Evolutionary conservation across 208 protist genomes (phyloP).

Genomic region (Acanthamoeba lenticulata): DNA sequence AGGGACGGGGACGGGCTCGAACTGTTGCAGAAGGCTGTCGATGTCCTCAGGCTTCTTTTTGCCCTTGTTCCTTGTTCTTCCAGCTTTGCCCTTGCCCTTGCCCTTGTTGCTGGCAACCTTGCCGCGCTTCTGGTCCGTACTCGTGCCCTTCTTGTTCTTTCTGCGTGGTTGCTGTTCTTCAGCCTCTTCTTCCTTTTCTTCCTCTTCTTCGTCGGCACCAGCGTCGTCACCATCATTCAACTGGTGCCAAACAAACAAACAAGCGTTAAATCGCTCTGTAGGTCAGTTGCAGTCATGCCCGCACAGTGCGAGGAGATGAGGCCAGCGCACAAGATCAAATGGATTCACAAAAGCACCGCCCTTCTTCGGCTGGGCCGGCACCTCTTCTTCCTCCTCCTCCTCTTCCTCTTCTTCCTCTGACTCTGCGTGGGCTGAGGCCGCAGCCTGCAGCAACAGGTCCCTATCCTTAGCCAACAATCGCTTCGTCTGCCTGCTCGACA

Average conservation of each 20-base stretch:
- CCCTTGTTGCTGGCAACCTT: neutral
- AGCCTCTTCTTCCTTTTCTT: neutral
- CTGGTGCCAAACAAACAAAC: neutral
- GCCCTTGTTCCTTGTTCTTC: neutral
- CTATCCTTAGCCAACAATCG: neutral
- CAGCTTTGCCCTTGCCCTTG: conserved; percentile 18
- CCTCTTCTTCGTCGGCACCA: neutral
- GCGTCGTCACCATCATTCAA: neutral
- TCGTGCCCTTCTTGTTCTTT: neutral
- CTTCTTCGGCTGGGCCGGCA: neutral
- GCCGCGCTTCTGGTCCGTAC: neutral
- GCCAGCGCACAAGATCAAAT: conserved; percentile 17
- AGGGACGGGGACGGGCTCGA: neutral
- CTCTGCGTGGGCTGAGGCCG: neutral
- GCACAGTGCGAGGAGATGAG: neutral
- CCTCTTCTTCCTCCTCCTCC: neutral
- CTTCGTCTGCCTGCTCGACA: conserved; percentile 53
- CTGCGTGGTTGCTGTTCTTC: neutral
- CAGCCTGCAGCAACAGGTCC: neutral
- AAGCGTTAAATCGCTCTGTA: neutral
- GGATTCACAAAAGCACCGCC: conserved; percentile 18
- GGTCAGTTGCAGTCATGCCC: neutral
- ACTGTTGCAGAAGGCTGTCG: conserved; percentile 7
- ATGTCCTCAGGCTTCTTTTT: conserved; percentile 11
- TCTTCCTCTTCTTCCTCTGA: neutral